phyloP scores from a whole-genome alignment of 2,329 filamentous ascomycete species.

The Hansfordia pulvinata region DNA sequence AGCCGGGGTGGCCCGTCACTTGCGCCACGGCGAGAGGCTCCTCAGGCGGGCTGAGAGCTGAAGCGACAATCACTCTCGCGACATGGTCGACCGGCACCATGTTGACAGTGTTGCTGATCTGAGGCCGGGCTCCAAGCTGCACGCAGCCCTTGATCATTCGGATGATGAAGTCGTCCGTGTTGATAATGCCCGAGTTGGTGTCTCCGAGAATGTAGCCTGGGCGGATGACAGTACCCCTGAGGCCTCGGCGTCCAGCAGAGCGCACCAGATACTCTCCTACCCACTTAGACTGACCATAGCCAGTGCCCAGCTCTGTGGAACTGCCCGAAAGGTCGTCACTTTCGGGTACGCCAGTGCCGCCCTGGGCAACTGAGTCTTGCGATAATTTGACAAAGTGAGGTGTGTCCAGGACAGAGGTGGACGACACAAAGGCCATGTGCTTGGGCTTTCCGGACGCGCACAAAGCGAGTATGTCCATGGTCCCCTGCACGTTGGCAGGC shows the following conservation, averaged over 20 bases:
- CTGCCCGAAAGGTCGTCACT: slow-evolving; percentile 68
- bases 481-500: slow-evolving; percentile 67
- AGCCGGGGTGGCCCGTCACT: slow-evolving; percentile 65
- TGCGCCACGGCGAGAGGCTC: slow-evolving; percentile 48
- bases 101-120: slow-evolving; percentile 80
- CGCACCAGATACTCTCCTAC: slow-evolving; percentile 51
- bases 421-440: slow-evolving; percentile 68
- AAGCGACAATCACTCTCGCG: slow-evolving; percentile 63
- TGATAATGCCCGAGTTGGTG: slow-evolving; percentile 52
- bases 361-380: slow-evolving; percentile 41
- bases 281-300: slow-evolving; percentile 91
- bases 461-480: slow-evolving; percentile 61
- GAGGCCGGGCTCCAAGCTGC: slow-evolving; percentile 60
- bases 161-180: slow-evolving; percentile 83
- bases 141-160: slow-evolving; percentile 79
- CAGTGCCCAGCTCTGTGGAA: slow-evolving; percentile 62
- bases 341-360: slow-evolving; percentile 55
- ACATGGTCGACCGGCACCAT: slow-evolving; percentile 80
- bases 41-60: slow-evolving; percentile 48
- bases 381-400: slow-evolving; percentile 70
- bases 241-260: slow-evolving; percentile 64
- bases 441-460: slow-evolving; percentile 70
- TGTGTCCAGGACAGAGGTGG: slow-evolving; percentile 70
- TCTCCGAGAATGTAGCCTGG: slow-evolving; percentile 80
- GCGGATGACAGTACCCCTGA: slow-evolving; percentile 62